These are phyloP conservation scores for Cadophora gregata DNA, from an alignment of 2,329 filamentous ascomycete species.

Conservation along the genomic window DNA sequence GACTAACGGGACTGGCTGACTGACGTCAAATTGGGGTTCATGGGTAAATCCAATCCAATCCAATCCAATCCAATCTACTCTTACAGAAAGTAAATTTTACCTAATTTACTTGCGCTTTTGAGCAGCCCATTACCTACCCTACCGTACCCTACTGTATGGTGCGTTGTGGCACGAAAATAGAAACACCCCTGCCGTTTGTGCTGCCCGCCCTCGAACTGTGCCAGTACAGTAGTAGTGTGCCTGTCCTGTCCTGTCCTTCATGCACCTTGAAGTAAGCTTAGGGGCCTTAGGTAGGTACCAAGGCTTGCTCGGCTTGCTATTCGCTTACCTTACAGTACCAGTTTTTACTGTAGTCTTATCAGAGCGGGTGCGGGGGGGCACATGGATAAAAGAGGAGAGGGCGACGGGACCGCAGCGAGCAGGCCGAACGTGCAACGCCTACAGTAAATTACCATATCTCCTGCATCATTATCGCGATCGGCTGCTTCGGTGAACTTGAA, in stretches of 20 bases:
- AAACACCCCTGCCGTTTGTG: slow-evolving; percentile 2
- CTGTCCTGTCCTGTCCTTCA: neutral
- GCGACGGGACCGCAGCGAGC: neutral
- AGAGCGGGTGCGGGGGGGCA: too few relatives aligned
- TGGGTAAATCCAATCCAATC: too few relatives aligned
- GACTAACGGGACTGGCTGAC: too few relatives aligned
- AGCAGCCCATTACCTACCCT: too few relatives aligned
- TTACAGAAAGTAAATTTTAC: too few relatives aligned
- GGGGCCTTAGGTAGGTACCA: too few relatives aligned
- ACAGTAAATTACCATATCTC: too few relatives aligned
- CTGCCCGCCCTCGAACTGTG: too few relatives aligned
- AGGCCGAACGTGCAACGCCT: neutral
- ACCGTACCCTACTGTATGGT: too few relatives aligned
- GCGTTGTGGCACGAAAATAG: slow-evolving; percentile 16
- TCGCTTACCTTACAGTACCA: slow-evolving; percentile 20
- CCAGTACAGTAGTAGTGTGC: too few relatives aligned
- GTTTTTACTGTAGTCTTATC: slow-evolving; percentile 8
- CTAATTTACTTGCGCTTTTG: neutral
- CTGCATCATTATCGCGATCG: slow-evolving; percentile 13
- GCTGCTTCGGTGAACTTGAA: neutral
- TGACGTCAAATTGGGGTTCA: neutral
- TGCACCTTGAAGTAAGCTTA: slow-evolving; percentile 7
- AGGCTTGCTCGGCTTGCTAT: too few relatives aligned
- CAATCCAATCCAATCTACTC: too few relatives aligned
- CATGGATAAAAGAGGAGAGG: neutral